Conservation (phyloP, 805 yeast genomes). For the Schwanniomyces sp. region DNA sequence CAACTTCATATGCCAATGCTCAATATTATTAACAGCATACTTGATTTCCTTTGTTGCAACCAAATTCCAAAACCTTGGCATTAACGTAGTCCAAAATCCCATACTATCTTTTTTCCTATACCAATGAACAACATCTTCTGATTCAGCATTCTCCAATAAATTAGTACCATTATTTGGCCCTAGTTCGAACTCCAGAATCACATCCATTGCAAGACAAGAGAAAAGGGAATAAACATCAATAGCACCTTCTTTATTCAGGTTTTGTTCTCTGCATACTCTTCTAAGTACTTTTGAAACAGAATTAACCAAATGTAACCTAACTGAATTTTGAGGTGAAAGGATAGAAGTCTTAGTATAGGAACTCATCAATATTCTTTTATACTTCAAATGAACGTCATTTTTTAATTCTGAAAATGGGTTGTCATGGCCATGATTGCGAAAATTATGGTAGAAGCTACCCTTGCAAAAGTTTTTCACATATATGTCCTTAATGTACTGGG, state of each 20-base stretch:
- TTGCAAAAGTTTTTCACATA: constrained; percentile 59
- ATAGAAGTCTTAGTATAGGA: constrained; percentile 35
- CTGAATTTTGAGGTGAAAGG: constrained; percentile 25
- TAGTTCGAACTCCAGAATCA: constrained; percentile 57
- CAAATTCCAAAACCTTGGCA: constrained; percentile 52
- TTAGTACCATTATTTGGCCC: constrained; percentile 50
- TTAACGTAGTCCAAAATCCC: constrained; percentile 64
- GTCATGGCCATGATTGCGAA: constrained; percentile 50
- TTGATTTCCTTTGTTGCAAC: constrained; percentile 44
- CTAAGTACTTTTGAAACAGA: constrained; percentile 25
- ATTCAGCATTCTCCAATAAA: constrained; percentile 38
- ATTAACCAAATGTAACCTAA: constrained; percentile 23
- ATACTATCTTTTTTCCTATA: constrained; percentile 51
- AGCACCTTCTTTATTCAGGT: constrained; percentile 30
- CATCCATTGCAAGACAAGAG: constrained; percentile 72
- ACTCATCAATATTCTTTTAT: constrained; percentile 28
- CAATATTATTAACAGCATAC: constrained; percentile 37
- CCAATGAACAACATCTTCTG: constrained; percentile 41
- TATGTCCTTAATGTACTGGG: constrained; percentile 50
- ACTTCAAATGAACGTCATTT: constrained; percentile 44
- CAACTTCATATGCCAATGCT: constrained; percentile 44
- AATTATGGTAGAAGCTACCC: constrained; percentile 56
- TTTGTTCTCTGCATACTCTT: constrained; percentile 25
- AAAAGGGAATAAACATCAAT: constrained; percentile 59
- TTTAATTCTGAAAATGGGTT: constrained; percentile 60